Evolutionary conservation across 257 asterid genomes (phyloP), one percentile per base, ranked within the genome.

Genomic region (Solanum appendiculatum): DNA sequence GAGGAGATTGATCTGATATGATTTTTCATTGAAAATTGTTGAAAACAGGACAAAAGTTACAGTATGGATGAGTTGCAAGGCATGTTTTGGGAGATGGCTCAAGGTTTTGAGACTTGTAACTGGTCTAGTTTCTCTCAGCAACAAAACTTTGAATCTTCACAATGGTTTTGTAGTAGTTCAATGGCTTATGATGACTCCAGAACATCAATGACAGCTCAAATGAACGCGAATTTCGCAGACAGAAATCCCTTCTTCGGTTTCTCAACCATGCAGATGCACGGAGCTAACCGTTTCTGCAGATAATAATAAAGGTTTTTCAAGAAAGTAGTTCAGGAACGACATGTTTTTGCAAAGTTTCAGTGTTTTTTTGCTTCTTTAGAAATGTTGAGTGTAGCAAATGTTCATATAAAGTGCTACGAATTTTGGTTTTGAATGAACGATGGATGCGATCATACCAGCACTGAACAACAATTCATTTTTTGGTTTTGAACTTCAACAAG

Each of bases 51-150:
- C 0, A 94, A 91, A 89, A 91, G 21, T 51, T 92, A 90, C 87
- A 94, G 93, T 66, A 18, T 91, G 85, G 91, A 91, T 81, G 98
- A 97, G 77, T 88, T 97, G 8, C 98, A 93, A 63, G 83, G 82
- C 77, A 93, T 95, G 98, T 94, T 95, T 56, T 92, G 93, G 93
- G 97, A 95, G 68, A 93, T 97, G 98, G 93, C 95, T 12, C 87
- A 87, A 87, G 95, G 93, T 39, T 96, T 93, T 27, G 90, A 90
- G 29, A 66, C 90, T 29, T 85, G 92, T 2, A 86, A 90, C 1
- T 90, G 91, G 93, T 29, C 83, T 63, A 60, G 7, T 15, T 42
- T 40, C n/a, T 37, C 88, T 58, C 87, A 88, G 82, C 91, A 88
- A 10, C 86, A 89, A 7, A 14, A 25, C 9, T 33, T 36, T 46